Evolutionary conservation across 148 eudicot genomes (phyloP).

Genomic region (Talinum fruticosum): DNA sequence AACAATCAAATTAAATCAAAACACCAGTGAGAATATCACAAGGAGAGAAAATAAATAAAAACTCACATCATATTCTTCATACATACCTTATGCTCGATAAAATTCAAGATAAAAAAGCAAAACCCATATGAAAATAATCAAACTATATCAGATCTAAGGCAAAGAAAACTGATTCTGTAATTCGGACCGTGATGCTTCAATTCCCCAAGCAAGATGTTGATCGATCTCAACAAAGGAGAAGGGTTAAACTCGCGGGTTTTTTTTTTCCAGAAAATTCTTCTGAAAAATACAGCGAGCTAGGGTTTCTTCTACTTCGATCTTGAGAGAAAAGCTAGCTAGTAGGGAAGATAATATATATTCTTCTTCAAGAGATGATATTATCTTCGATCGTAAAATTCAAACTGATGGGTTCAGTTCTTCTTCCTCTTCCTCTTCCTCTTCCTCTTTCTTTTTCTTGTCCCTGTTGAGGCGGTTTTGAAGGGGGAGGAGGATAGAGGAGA

Average conservation of each 20-base stretch:
- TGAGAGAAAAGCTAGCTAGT: neutral
- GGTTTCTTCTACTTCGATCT: neutral
- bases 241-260: neutral
- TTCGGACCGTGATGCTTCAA: constrained; percentile 8
- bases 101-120: neutral
- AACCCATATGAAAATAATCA: neutral
- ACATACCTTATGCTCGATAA: neutral
- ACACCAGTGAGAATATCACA: neutral
- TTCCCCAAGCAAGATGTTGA: neutral
- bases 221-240: neutral
- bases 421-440: neutral
- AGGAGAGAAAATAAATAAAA: neutral
- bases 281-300: neutral
- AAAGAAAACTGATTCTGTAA: neutral
- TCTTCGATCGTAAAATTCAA: neutral
- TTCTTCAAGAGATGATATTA: neutral
- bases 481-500: neutral
- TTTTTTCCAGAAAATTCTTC: neutral
- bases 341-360: neutral
- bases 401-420: too few relatives aligned
- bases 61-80: neutral
- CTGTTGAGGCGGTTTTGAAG: neutral
- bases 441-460: neutral
- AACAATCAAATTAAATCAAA: neutral
- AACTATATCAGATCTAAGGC: neutral